Evolutionary conservation across 176 grass and related monocot species (phyloP).

Genomic region (Tuctoria greenei): DNA sequence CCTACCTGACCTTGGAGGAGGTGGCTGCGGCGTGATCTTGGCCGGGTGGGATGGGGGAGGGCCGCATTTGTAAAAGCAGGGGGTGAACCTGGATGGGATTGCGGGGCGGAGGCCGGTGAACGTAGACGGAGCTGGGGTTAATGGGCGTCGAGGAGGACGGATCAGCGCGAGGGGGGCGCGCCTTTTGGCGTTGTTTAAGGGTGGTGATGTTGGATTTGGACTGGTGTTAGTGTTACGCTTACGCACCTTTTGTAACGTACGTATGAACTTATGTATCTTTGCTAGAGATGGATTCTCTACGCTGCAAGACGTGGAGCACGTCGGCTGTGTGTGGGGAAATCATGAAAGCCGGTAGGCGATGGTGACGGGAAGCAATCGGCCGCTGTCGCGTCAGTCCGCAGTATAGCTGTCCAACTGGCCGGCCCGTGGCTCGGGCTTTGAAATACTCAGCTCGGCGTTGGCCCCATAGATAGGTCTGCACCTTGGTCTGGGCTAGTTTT

Average conservation of each 20-base stretch:
- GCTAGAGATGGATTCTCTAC: no score
- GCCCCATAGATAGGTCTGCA: no score
- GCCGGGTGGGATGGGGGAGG: background rate
- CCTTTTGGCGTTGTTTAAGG: background rate
- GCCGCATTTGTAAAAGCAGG: background rate
- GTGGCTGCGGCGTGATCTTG: constrained; percentile 22
- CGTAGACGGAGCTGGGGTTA: constrained; percentile 27
- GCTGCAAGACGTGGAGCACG: no score
- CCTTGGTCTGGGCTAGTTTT: no score
- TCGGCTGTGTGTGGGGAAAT: no score
- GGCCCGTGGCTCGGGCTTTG: no score
- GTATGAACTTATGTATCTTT: no score
- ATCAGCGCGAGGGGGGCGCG: constrained; percentile 3
- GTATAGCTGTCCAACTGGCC: no score
- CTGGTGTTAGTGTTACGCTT: constrained; percentile 7
- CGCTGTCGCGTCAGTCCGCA: no score
- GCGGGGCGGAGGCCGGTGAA: constrained; percentile 31
- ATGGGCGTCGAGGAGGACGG: constrained; percentile 44
- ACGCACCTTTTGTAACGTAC: constrained; percentile 4
- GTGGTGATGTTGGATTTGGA: constrained; percentile 39
- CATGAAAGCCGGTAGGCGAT: no score
- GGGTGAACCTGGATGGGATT: constrained; percentile 56
- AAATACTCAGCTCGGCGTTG: no score
- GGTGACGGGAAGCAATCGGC: no score
- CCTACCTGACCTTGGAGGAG: constrained; percentile 23